Percentiles rank a stretch among this genome's conserved stretches.
phyloP scores from a whole-genome alignment of 306 rosid genomes.

The Castanea sativa region DNA sequence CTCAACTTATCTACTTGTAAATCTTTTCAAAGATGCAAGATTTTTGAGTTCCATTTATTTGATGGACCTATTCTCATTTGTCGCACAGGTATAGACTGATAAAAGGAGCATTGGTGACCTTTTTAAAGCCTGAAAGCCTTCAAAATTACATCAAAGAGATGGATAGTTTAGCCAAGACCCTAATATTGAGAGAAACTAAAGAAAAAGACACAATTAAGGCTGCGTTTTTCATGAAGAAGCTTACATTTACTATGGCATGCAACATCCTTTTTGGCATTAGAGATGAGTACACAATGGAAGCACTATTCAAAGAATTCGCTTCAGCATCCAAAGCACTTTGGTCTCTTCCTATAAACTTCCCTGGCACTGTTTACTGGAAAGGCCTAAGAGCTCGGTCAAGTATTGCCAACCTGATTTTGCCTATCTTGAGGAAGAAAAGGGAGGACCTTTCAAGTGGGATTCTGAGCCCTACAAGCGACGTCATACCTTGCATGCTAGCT shows the following conservation, averaged over 20 bases:
- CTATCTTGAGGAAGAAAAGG: slow-evolving; percentile 37
- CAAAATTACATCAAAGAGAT: slow-evolving; percentile 40
- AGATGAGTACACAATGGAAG: slow-evolving; percentile 35
- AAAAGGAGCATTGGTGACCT: slow-evolving; percentile 43
- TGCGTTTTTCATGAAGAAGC: slow-evolving; percentile 40
- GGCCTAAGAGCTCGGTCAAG: slow-evolving; percentile 50
- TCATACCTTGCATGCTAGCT: slow-evolving; percentile 38
- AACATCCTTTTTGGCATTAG: slow-evolving; percentile 44
- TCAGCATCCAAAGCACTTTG: slow-evolving; percentile 35
- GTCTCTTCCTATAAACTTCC: slow-evolving; percentile 44
- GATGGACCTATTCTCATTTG: background rate
- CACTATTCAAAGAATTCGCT: slow-evolving; percentile 34
- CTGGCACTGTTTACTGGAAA: slow-evolving; percentile 38
- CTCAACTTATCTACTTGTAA: no score
- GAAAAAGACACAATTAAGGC: slow-evolving; percentile 32
- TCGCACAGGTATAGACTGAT: slow-evolving; percentile 26
- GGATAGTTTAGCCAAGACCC: slow-evolving; percentile 36
- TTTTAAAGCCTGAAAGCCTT: slow-evolving; percentile 52
- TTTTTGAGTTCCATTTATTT: background rate
- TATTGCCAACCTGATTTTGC: slow-evolving; percentile 28
- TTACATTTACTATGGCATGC: slow-evolving; percentile 37
- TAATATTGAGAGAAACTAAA: slow-evolving; percentile 27
- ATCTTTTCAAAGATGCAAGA: background rate
- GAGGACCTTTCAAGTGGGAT: slow-evolving; percentile 29
- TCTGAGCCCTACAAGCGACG: slow-evolving; percentile 34